Percentiles rank a stretch among this genome's conserved stretches.
Conservation (phyloP, 805 yeast genomes). For the Monosporozyma siamensis region DNA sequence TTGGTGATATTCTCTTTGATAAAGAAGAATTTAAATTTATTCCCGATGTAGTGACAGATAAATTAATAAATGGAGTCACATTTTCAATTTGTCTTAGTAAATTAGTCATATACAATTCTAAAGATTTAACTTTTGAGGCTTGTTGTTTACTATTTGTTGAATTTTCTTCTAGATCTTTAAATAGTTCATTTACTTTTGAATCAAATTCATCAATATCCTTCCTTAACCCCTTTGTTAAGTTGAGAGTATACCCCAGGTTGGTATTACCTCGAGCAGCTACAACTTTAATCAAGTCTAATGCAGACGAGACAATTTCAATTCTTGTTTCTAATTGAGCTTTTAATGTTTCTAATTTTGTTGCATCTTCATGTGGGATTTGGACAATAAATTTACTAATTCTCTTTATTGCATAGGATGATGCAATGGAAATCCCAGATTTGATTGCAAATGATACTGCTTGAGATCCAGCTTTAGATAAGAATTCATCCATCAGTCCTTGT, state of each 20-base stretch:
- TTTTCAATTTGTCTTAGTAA: conserved; percentile 51
- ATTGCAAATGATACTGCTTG: conserved; percentile 77
- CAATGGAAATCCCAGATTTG: conserved; percentile 64
- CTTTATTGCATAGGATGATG: conserved; percentile 62
- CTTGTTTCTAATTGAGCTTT: conserved; percentile 44
- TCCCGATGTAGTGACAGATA: conserved; percentile 62
- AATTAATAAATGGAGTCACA: conserved; percentile 55
- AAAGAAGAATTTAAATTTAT: conserved; percentile 44
- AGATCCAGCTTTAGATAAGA: conserved; percentile 50
- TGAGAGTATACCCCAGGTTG: conserved; percentile 44
- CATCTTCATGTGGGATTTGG: conserved; percentile 41
- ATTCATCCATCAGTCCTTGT: conserved; percentile 40
- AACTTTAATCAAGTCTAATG: conserved; percentile 58
- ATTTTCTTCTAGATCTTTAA: conserved; percentile 18
- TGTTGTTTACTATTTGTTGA: conserved; percentile 22
- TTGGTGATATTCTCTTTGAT: conserved; percentile 51
- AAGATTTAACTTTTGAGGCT: conserved; percentile 34
- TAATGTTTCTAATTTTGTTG: conserved; percentile 34
- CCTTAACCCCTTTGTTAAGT: conserved; percentile 46
- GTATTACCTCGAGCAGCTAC: conserved; percentile 57
- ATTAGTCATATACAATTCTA: conserved; percentile 41
- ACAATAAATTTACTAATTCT: conserved; percentile 46
- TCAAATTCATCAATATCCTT: conserved; percentile 52
- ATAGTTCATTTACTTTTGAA: conserved; percentile 35
- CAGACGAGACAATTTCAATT: conserved; percentile 50